phyloP scores from a whole-genome alignment of 352 stramenopile genomes.

The Phytopythium boreale region DNA sequence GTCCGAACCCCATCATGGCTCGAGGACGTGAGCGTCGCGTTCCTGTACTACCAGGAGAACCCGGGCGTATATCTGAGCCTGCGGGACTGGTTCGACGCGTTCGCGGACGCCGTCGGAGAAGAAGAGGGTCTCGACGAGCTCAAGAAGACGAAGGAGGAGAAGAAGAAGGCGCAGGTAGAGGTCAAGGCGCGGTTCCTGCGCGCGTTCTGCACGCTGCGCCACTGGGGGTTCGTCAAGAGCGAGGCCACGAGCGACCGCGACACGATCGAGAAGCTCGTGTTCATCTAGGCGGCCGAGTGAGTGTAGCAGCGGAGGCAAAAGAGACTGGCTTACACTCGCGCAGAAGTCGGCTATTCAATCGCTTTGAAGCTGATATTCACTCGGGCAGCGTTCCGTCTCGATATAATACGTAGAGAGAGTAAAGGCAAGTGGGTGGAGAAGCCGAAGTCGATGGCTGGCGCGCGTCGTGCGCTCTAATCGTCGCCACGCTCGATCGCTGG shows the following conservation, averaged over 20 bases:
- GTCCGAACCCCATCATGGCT: constrained; percentile 30
- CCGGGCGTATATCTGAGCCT: constrained; percentile 55
- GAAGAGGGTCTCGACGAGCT: neutral
- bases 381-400: neutral
- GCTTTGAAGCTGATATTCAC: constrained; percentile 1
- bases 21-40: constrained; percentile 59
- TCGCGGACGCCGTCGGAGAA: constrained; percentile 36
- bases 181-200: constrained; percentile 69
- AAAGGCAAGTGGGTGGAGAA: constrained; percentile 1
- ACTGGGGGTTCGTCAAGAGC: constrained; percentile 68
- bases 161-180: constrained; percentile 15
- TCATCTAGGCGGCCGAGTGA: constrained; percentile 37
- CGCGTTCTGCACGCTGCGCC: constrained; percentile 58
- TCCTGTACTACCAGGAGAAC: constrained; percentile 72
- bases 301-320: no score
- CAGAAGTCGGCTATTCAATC: neutral
- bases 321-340: no score
- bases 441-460: constrained; percentile 12
- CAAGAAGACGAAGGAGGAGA: constrained; percentile 16
- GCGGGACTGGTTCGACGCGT: constrained; percentile 66
- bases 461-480: constrained; percentile 29
- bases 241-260: constrained; percentile 36
- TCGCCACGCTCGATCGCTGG: constrained; percentile 83
- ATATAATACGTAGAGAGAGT: constrained; percentile 4
- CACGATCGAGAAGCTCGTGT: constrained; percentile 75